Evolutionary conservation across 1,284 basidiomycete species (phyloP), one percentile per base, ranked within the genome.

Genomic region (Xerocomus amazonicus): DNA sequence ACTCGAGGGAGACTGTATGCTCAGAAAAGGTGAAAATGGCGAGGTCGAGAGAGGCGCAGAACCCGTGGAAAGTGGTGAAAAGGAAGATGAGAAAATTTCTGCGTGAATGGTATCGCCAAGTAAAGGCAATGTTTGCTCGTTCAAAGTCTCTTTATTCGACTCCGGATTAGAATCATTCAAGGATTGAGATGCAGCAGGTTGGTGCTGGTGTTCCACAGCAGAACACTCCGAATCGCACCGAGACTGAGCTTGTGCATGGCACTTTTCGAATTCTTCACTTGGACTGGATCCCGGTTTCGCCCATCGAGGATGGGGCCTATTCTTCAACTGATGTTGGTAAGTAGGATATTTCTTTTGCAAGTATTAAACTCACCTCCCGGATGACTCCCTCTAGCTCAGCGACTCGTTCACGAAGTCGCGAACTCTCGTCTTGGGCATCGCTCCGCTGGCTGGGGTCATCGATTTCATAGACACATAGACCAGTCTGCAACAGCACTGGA

Each of bases 371-470:
- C 62, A 83, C 84, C 73, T 91, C 87, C 35, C 89, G 80, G 51
- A 92, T 86, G 29, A 92, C 86, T 48, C 85, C 83, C 66, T 92
- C 90, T 3, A 92, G 75, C 59, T 92, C 89, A 8, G 88, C 87
- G 29, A 92, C 84, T 36, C 89, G 80, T 52, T 81, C 80, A 47
- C 87, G 77, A 29, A 92, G 73, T 35, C 83, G 75, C 36, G 79
- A 75, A 35, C 76, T 76, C 62, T 91, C 89, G 51, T 85, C 84
- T 54, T 76, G 73, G n/a, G 60, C 58, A 47, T 74, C 70, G 12
- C 61, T 58, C 71, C 74, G 69, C 71, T 83, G 74, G 65, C 72
- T 80, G 8, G 83, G 83, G 61, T 91, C 87, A 61, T 90, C 89
- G 4, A 91, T 81, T 65, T 92, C 88, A 59, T 91, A 92, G 9